phyloP scores from a whole-genome alignment of 257 asterid genomes.

The Gynochthodes officinalis region DNA sequence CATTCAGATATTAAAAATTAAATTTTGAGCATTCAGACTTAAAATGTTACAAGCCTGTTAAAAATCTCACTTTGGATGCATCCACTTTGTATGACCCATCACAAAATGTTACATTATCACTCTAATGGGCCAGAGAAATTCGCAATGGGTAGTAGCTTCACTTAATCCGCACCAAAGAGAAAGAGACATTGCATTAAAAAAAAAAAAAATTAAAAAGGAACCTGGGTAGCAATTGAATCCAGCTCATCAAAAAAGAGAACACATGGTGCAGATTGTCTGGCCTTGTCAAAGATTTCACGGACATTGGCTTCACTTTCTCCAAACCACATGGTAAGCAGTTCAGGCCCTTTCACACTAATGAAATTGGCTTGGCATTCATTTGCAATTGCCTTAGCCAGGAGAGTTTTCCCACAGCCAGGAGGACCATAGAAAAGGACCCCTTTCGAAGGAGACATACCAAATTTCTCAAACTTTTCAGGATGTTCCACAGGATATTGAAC shows the following conservation, averaged over 20 bases:
- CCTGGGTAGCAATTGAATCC: slow-evolving; percentile 62
- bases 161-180: background rate
- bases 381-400: slow-evolving; percentile 67
- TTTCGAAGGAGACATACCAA: slow-evolving; percentile 71
- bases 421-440: slow-evolving; percentile 70
- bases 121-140: background rate
- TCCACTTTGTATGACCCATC: background rate
- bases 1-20: too few relatives aligned
- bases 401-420: slow-evolving; percentile 71
- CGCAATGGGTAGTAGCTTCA: background rate
- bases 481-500: slow-evolving; percentile 72
- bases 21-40: too few relatives aligned
- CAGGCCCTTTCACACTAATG: slow-evolving; percentile 64
- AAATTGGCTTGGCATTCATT: slow-evolving; percentile 69
- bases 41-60: too few relatives aligned
- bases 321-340: slow-evolving; percentile 70
- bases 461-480: slow-evolving; percentile 63
- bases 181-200: background rate
- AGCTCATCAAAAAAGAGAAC: slow-evolving; percentile 63
- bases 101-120: background rate
- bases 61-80: background rate
- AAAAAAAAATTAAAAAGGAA: too few relatives aligned
- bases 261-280: slow-evolving; percentile 60
- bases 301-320: slow-evolving; percentile 75
- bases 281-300: slow-evolving; percentile 65